These are phyloP conservation scores for Spencermartinsiella europaea DNA, from an alignment of 805 yeast genomes.

Conservation along the genomic window DNA sequence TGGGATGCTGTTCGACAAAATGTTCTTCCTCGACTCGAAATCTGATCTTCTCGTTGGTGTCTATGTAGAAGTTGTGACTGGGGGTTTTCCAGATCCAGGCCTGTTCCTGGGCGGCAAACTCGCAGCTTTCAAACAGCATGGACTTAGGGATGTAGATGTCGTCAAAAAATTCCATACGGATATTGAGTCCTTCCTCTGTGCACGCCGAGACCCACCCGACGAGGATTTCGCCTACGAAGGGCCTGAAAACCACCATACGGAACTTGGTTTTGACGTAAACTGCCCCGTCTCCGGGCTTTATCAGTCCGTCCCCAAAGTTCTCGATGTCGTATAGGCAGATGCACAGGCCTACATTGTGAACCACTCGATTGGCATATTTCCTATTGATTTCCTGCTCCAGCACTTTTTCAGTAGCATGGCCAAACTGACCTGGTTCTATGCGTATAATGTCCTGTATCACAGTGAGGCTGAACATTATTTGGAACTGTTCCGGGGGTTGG, in stretches of 20 bases:
- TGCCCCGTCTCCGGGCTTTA: slow-evolving; percentile 94
- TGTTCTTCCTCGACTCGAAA: slow-evolving; percentile 88
- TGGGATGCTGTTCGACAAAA: slow-evolving; percentile 79
- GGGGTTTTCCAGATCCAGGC: slow-evolving; percentile 90
- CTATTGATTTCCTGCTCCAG: slow-evolving; percentile 73
- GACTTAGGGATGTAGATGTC: slow-evolving; percentile 86
- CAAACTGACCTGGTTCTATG: slow-evolving; percentile 81
- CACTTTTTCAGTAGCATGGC: slow-evolving; percentile 64
- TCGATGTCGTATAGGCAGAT: slow-evolving; percentile 79
- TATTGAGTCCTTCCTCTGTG: slow-evolving; percentile 79
- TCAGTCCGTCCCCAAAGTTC: slow-evolving; percentile 78
- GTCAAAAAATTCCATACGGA: slow-evolving; percentile 81
- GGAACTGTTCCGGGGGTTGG: too few species aligned
- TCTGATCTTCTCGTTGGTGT: slow-evolving; percentile 84
- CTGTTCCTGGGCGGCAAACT: slow-evolving; percentile 62
- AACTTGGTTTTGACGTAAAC: slow-evolving; percentile 66
- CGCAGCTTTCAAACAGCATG: slow-evolving; percentile 72
- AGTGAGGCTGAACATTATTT: slow-evolving; percentile 77
- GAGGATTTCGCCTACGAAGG: slow-evolving; percentile 88
- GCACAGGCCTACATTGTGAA: slow-evolving; percentile 79
- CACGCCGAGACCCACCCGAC: slow-evolving; percentile 93
- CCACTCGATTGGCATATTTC: slow-evolving; percentile 81
- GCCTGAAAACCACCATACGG: slow-evolving; percentile 79
- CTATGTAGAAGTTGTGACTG: slow-evolving; percentile 68
- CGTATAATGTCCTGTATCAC: slow-evolving; percentile 78